Evolutionary conservation across 1,284 basidiomycete species (phyloP), one percentile per base, ranked within the genome.

Genomic region (Takashimella koratensis): DNA sequence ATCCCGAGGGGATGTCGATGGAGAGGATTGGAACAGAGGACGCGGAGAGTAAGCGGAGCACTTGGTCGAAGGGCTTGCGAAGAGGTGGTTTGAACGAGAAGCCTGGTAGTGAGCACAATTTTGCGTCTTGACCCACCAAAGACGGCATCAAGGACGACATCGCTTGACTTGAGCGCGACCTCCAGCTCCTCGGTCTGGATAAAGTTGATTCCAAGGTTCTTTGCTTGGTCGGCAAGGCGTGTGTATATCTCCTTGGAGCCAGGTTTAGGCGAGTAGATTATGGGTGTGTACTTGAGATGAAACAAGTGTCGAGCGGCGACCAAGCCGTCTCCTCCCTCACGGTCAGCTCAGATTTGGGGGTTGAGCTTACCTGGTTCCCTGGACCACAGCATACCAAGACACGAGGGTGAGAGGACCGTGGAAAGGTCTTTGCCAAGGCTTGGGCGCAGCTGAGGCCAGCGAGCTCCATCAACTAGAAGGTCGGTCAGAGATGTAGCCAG

Each of bases 401-500:
- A 5, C 83, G 82, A 22, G 79, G 80, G 69, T 88, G 83, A 48
- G 79, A 82, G 2, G 83, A 79, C 25, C 80, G 83, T 22, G 81
- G 81, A 70, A 90, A 98, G 2, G 86, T 84, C 19, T 81, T 86
- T 13, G 86, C 86, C 1, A 98, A 78, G 0, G 89, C 84, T 74
- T 95, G 90, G 0, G 96, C 96, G 67, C 95, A 97, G 0, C 95
- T 87, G 13, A 98, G 79, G 0, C 96, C 96, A n/a, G 96, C 96
- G 2, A 99, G 83, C 70, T 99, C 95, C 94, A 98, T 98, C 24
- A 99, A 79, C 89, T 96, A 71, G 58, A 49, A 43, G 10, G n/a
- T n/a, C n/a, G n/a, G n/a, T n/a, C n/a, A n/a, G n/a, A n/a, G n/a
- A n/a, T n/a, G n/a, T n/a, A n/a, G n/a, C n/a, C n/a, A 30, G 30